Evolutionary conservation across 139 green algal species (phyloP).

Genomic region (Coelastrella sp.): DNA sequence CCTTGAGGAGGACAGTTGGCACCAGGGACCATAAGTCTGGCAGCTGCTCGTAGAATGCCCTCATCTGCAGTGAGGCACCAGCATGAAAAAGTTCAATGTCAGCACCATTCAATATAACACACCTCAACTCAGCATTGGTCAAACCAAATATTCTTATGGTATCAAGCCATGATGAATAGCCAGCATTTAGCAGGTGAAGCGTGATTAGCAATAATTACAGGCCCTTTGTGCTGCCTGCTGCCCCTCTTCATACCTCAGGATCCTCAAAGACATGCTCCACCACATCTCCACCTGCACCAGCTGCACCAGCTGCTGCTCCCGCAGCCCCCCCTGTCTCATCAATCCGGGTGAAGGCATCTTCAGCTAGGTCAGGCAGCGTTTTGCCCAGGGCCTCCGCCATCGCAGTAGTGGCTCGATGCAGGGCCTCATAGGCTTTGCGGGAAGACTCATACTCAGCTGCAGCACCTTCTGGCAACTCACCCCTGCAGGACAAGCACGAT

Average conservation of each 20-base stretch:
- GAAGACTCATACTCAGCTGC: constrained; percentile 77
- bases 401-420: constrained; percentile 6
- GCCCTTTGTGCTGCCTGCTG: too few species aligned
- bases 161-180: neutral
- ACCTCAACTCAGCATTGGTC: neutral
- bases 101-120: neutral
- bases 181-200: neutral
- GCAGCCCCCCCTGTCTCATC: neutral
- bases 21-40: constrained; percentile 85
- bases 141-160: too few species aligned
- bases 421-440: constrained; percentile 65
- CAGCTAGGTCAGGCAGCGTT: constrained; percentile 73
- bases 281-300: neutral
- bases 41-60: constrained; percentile 89
- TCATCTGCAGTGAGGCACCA: constrained; percentile 54
- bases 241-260: constrained; percentile 67
- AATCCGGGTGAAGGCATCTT: constrained; percentile 72
- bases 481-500: constrained; percentile 48
- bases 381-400: constrained; percentile 75
- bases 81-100: neutral
- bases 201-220: too few species aligned
- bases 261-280: constrained; percentile 86
- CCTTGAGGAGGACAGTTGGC: constrained; percentile 83
- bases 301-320: neutral
- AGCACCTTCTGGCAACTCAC: constrained; percentile 86